Conservation (phyloP, 306 rosid genomes). For the Dryas drummondii region DNA sequence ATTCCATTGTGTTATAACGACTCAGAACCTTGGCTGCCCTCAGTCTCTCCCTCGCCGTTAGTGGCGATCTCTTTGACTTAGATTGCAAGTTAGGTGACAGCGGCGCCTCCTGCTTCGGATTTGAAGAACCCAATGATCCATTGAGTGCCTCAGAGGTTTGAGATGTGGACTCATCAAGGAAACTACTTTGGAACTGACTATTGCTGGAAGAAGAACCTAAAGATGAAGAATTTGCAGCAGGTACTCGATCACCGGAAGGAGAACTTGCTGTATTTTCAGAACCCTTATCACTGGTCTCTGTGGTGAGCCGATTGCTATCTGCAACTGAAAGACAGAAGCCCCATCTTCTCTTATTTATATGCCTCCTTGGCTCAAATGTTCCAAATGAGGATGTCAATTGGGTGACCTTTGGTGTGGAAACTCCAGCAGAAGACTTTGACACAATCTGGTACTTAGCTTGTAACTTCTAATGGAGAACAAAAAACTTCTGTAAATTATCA, state of each 20-base stretch:
- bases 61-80: constrained; percentile 41
- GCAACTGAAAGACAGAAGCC: constrained; percentile 52
- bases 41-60: constrained; percentile 79
- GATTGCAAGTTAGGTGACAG: constrained; percentile 35
- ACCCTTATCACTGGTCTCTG: constrained; percentile 49
- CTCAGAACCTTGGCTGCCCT: constrained; percentile 74
- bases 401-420: constrained; percentile 41
- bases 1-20: constrained; percentile 46
- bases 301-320: constrained; percentile 59
- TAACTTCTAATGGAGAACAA: constrained; percentile 44
- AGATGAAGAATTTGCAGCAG: constrained; percentile 30
- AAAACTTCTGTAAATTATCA: constrained; percentile 27
- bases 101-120: constrained; percentile 33
- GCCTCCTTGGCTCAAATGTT: constrained; percentile 39
- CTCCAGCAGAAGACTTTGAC: constrained; percentile 50
- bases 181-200: constrained; percentile 36
- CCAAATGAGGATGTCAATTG: constrained; percentile 39
- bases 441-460: constrained; percentile 53
- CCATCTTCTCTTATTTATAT: constrained; percentile 40
- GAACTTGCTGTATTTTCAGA: constrained; percentile 38
- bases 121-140: constrained; percentile 29
- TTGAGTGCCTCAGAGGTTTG: constrained; percentile 47
- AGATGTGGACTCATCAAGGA: constrained; percentile 34
- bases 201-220: constrained; percentile 21
- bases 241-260: constrained; percentile 25